phyloP scores from a whole-genome alignment of 768 basidiomycete genomes.

The Kwoniella dendrophila region DNA sequence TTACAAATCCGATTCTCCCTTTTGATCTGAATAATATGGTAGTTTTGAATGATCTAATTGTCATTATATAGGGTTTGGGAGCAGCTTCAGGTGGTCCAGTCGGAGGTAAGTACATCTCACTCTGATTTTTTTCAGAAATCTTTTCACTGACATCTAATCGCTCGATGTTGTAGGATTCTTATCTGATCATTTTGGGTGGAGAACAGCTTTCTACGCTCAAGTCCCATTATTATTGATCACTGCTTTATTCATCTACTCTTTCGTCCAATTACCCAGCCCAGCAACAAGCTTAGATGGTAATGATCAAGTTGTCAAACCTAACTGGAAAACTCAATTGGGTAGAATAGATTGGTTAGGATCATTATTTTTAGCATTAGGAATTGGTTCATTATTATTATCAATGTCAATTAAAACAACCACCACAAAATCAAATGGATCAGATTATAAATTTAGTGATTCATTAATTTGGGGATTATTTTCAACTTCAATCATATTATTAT shows the following conservation, averaged over 20 bases:
- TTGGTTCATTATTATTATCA: conserved; percentile 50
- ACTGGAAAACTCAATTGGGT: conserved; percentile 26
- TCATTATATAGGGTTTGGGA: conserved; percentile 66
- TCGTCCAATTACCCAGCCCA: conserved; percentile 8
- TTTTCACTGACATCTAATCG: too few relatives aligned
- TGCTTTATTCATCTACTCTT: conserved; percentile 10
- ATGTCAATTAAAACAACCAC: conserved; percentile 54
- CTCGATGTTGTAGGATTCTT: too few relatives aligned
- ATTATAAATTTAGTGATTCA: conserved; percentile 71
- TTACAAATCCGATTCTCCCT: too few relatives aligned
- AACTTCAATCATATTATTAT: conserved; percentile 62
- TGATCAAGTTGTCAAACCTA: background rate
- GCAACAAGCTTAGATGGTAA: background rate
- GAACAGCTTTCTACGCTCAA: conserved; percentile 48
- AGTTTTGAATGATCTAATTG: background rate
- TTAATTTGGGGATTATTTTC: conserved; percentile 68
- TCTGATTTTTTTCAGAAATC: too few relatives aligned
- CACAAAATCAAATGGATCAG: conserved; percentile 62
- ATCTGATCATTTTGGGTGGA: conserved; percentile 84
- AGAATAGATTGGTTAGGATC: conserved; percentile 52
- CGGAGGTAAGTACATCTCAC: too few relatives aligned
- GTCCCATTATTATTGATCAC: conserved; percentile 26
- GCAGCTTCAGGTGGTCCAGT: conserved; percentile 55
- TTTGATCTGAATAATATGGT: background rate
- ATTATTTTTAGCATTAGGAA: conserved; percentile 41